A percentile compares a stretch with the other conserved stretches of the same genome.
Conservation (phyloP, 768 basidiomycete genomes). For the Suillus lakei region DNA sequence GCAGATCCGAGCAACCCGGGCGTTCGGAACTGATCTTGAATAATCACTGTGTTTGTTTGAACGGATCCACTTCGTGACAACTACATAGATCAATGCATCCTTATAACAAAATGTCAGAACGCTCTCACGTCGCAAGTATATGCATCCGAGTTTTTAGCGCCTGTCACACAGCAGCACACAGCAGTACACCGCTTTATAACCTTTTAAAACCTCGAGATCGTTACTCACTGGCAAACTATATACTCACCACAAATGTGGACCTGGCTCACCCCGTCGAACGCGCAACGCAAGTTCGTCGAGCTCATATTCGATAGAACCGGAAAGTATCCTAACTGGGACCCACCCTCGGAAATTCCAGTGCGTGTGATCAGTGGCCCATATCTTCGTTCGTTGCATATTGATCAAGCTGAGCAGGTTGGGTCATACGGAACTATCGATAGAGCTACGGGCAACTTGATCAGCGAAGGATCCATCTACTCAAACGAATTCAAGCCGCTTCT, state of each 20-base stretch:
- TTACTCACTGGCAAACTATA: background rate
- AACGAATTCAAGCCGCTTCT: background rate
- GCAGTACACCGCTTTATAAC: background rate
- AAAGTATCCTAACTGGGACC: constrained; percentile 6
- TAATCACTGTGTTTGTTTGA: background rate
- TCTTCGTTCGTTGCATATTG: background rate
- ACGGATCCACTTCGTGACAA: background rate
- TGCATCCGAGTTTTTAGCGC: background rate
- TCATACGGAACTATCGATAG: background rate
- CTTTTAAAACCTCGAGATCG: background rate
- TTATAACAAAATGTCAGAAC: background rate
- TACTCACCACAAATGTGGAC: background rate
- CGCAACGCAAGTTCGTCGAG: constrained; percentile 3
- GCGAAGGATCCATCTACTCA: background rate
- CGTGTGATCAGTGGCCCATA: background rate
- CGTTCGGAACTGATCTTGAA: background rate
- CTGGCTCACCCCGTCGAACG: background rate
- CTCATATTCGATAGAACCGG: background rate
- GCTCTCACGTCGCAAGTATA: background rate
- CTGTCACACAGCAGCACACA: background rate
- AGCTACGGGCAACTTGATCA: background rate
- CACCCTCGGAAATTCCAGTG: constrained; percentile 1
- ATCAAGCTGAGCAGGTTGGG: background rate
- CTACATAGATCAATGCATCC: background rate
- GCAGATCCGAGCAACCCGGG: background rate